Conservation (phyloP, 148 eudicot species). For the Diospyros lotus region DNA sequence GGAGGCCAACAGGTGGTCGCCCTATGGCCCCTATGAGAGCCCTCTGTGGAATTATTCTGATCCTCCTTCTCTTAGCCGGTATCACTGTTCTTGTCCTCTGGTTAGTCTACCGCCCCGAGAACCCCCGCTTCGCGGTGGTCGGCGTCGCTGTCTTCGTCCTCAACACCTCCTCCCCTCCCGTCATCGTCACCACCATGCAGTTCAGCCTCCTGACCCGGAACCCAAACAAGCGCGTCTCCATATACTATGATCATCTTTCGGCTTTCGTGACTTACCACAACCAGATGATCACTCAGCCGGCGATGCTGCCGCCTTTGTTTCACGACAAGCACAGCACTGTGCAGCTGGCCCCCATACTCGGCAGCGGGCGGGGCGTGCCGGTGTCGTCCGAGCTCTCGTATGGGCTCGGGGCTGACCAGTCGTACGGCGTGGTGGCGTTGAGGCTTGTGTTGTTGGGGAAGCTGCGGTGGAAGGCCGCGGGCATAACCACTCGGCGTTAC, state of each 20-base stretch:
- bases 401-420: conserved; percentile 29
- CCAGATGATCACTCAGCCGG: conserved; percentile 58
- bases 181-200: conserved; percentile 54
- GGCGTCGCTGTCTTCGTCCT: conserved; percentile 43
- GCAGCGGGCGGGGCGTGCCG: conserved; percentile 19
- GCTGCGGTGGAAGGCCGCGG: conserved; percentile 58
- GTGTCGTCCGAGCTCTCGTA: conserved; percentile 27
- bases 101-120: conserved; percentile 65
- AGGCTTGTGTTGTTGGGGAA: conserved; percentile 63
- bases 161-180: conserved; percentile 43
- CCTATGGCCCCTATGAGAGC: too few relatives aligned
- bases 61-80: conserved; percentile 37
- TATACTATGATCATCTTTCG: conserved; percentile 57
- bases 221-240: conserved; percentile 51
- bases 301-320: conserved; percentile 29
- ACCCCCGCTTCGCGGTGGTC: conserved; percentile 54
- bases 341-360: conserved; percentile 35
- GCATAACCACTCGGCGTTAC: conserved; percentile 37
- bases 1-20: too few relatives aligned
- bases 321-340: conserved; percentile 38
- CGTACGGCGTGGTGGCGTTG: conserved; percentile 53
- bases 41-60: conserved; percentile 1
- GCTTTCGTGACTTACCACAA: conserved; percentile 47
- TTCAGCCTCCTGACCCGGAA: conserved; percentile 56
- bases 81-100: conserved; percentile 49